Percentiles rank a stretch among this genome's conserved stretches.
These are phyloP conservation scores for Vanrija sp. DNA, from an alignment of 1,284 basidiomycete species.

Conservation along the genomic window DNA sequence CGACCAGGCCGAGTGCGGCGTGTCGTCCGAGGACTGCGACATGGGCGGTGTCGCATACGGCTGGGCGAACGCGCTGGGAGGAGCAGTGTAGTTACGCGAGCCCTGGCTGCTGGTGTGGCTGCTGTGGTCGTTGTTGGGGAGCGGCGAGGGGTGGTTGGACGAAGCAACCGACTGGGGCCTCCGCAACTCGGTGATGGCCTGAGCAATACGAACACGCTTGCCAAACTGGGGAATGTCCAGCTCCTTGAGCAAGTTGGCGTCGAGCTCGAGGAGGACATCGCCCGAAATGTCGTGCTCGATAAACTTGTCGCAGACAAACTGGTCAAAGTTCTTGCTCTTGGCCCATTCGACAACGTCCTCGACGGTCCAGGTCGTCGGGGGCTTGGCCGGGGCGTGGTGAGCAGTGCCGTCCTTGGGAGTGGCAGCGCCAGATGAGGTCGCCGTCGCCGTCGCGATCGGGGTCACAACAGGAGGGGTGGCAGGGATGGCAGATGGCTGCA, in stretches of 20 bases:
- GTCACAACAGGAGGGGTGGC: neutral
- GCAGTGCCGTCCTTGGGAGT: slow-evolving; percentile 2
- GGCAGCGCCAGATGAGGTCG: slow-evolving; percentile 1
- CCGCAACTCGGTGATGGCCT: slow-evolving; percentile 87
- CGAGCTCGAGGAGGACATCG: slow-evolving; percentile 91
- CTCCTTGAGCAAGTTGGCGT: slow-evolving; percentile 89
- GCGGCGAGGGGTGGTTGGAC: slow-evolving; percentile 7
- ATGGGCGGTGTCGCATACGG: neutral
- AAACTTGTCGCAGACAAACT: slow-evolving; percentile 77
- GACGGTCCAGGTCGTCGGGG: slow-evolving; percentile 72
- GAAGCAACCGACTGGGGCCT: slow-evolving; percentile 59
- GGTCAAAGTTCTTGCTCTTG: slow-evolving; percentile 76
- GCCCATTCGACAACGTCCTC: slow-evolving; percentile 91
- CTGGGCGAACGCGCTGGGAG: neutral
- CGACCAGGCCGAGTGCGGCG: slow-evolving; percentile 16
- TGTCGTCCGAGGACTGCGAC: slow-evolving; percentile 13
- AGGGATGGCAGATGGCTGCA: neutral
- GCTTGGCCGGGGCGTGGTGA: slow-evolving; percentile 25
- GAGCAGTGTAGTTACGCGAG: neutral
- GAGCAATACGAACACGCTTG: slow-evolving; percentile 87
- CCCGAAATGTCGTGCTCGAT: slow-evolving; percentile 91
- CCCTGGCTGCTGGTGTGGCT: neutral
- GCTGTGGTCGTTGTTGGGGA: neutral
- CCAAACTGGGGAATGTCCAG: slow-evolving; percentile 93
- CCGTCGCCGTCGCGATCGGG: neutral